Base-by-base conservation (phyloP, 441 rosid species). In the Lepidium campestre region DNA sequence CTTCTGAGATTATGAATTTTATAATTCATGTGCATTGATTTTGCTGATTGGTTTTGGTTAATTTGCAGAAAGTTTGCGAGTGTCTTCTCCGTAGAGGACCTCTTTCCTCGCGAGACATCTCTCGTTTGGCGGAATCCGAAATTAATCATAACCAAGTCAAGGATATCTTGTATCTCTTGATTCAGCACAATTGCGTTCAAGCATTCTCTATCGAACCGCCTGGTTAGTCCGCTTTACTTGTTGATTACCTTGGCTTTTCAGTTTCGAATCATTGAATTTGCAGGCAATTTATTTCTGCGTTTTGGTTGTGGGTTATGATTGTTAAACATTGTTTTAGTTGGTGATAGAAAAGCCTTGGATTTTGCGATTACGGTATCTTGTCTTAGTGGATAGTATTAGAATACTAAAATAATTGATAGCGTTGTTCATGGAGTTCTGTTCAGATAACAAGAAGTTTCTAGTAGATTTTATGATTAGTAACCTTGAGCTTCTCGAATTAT, bases 101-200 rank as follows among this genome's bases (percentile, higher is more conserved):
- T n/a, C 79, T 88, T 29, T 75, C 80, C 1, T 67, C 83, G 40
- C 80, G 67, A 46, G 72, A 76, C 47, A 77, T 88, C 55, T 73
- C 56, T n/a, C 82, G 83, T 19, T 67, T 69, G 63, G 75, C 85
- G 0, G 73, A 69, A 19, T 31, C 65, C 13, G 84, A 83, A 23
- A 79, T 86, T 13, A 70, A 61, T 14, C 54, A 65, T 29, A 40
- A 64, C 18, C 80, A 83, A 76, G 90, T 88, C 59, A 88, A 81
- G 67, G 87, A 88, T 80, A 71, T 85, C 70, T 68, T 89, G 19
- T 84, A 80, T 11, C 89, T 89, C 61, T 77, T 93, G 73, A 90
- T 89, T 70, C 97, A 90, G 56, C 98, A 90, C 71, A 93, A 90
- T 23, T 91, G 96, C 63, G 91, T 84, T 20, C 97, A 93, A 71